Evolutionary conservation across 768 basidiomycete species (phyloP).

Genomic region (Austroboletus eburneus): DNA sequence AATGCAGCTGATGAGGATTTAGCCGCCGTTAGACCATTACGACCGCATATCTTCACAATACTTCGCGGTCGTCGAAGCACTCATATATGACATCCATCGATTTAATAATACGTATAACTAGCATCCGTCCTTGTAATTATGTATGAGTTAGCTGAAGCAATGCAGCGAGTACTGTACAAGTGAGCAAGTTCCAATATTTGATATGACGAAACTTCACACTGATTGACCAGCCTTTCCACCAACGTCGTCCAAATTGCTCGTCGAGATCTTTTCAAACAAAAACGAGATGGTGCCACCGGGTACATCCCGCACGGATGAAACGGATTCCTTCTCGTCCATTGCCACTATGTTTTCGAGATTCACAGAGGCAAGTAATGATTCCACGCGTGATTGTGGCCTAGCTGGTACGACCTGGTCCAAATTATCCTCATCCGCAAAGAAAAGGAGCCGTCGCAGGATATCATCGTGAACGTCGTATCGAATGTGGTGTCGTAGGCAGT

Average conservation of each 20-base stretch:
- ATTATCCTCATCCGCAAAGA: slow-evolving; percentile 16
- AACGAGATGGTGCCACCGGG: slow-evolving; percentile 72
- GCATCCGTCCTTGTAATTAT: slow-evolving; percentile 5
- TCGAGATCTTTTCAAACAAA: slow-evolving; percentile 62
- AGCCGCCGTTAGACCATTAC: slow-evolving; percentile 4
- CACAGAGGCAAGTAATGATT: slow-evolving; percentile 38
- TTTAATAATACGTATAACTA: slow-evolving; percentile 5
- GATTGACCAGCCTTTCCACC: not conserved
- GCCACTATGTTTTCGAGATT: slow-evolving; percentile 45
- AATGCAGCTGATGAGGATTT: slow-evolving; percentile 20
- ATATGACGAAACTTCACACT: not conserved
- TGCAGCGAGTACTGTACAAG: too few relatives aligned
- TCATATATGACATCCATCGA: slow-evolving; percentile 4
- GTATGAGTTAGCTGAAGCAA: too few relatives aligned
- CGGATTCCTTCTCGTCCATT: slow-evolving; percentile 31
- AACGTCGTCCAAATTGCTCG: slow-evolving; percentile 6
- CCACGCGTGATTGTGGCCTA: slow-evolving; percentile 24
- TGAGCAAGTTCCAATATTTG: not conserved
- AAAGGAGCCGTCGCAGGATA: slow-evolving; percentile 50
- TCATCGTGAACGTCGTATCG: slow-evolving; percentile 58
- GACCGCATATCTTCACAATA: slow-evolving; percentile 2
- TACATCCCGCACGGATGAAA: slow-evolving; percentile 42
- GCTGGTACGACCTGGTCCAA: slow-evolving; percentile 5
- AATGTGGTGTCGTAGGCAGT: slow-evolving; percentile 52
- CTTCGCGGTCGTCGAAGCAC: slow-evolving; percentile 11